phyloP scores from a whole-genome alignment of 2,329 filamentous ascomycete species.

The Claviceps sp. region DNA sequence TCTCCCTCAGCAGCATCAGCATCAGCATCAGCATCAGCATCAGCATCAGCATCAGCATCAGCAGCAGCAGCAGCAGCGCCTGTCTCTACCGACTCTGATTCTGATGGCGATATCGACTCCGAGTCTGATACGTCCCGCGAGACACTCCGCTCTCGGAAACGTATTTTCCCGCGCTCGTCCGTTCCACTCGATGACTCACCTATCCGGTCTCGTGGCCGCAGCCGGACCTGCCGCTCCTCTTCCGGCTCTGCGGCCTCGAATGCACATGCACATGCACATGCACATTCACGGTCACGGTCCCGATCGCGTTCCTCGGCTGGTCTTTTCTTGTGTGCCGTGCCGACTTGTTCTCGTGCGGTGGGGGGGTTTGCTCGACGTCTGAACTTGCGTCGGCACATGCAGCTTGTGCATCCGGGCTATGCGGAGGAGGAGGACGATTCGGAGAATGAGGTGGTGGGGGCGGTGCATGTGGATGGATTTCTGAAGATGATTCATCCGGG shows the following conservation, averaged over 20 bases:
- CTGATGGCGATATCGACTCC: conserved; percentile 14
- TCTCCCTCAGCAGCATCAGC: conserved; percentile 7
- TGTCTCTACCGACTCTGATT: conserved; percentile 7
- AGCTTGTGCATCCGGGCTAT: conserved; percentile 24
- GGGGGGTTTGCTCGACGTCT: conserved; percentile 22
- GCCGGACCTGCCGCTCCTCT: not conserved
- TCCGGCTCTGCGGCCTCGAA: not conserved
- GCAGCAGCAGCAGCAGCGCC: conserved; percentile 8
- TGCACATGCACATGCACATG: not conserved
- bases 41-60: not conserved
- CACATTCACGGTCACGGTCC: conserved; percentile 3
- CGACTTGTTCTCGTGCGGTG: conserved; percentile 22
- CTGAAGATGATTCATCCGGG: conserved; percentile 39
- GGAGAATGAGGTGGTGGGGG: conserved; percentile 44
- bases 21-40: conserved; percentile 7
- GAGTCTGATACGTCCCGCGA: conserved; percentile 15
- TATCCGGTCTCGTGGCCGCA: conserved; percentile 1
- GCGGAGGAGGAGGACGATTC: conserved; percentile 23
- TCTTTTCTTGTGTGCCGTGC: conserved; percentile 24
- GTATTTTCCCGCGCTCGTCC: not conserved
- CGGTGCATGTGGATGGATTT: conserved; percentile 56
- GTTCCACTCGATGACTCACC: not conserved
- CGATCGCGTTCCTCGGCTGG: conserved; percentile 16
- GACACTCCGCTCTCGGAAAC: not conserved
- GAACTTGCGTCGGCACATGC: conserved; percentile 26